Evolutionary conservation across 164 flowering plant genomes (phyloP).

Genomic region (Echeveria elegans): DNA sequence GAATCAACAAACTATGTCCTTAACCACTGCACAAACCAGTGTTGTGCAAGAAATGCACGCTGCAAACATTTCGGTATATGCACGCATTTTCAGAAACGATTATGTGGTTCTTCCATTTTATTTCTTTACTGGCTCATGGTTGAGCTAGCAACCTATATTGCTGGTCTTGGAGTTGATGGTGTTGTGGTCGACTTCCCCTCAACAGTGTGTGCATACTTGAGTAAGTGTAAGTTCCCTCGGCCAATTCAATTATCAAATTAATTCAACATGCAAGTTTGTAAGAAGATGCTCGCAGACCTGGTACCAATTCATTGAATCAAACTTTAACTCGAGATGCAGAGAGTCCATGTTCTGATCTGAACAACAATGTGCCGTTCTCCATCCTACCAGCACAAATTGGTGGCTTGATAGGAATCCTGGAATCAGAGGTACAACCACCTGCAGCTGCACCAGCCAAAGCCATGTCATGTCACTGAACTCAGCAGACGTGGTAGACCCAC

Average conservation of each 20-base stretch:
- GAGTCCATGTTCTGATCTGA: slow-evolving; percentile 39
- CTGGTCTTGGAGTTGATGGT: slow-evolving; percentile 37
- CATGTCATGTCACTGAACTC: too few species aligned
- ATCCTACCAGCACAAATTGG: slow-evolving; percentile 40
- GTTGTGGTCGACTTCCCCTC: slow-evolving; percentile 68
- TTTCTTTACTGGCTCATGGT: slow-evolving; percentile 52
- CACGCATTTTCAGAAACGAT: slow-evolving; percentile 51
- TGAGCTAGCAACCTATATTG: slow-evolving; percentile 42
- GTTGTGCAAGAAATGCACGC: slow-evolving; percentile 44
- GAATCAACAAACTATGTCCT: too few species aligned
- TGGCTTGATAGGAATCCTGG: slow-evolving; percentile 14
- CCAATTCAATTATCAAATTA: too few species aligned
- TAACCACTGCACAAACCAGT: slow-evolving; percentile 27
- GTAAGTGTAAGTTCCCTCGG: too few species aligned
- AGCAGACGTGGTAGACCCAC: slow-evolving; percentile 5
- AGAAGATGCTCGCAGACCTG: too few species aligned
- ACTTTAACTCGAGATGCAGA: slow-evolving; percentile 27
- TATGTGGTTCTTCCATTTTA: slow-evolving; percentile 43
- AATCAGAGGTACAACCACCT: slow-evolving; percentile 30
- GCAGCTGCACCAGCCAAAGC: slow-evolving; percentile 36
- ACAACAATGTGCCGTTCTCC: slow-evolving; percentile 7
- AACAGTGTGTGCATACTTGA: slow-evolving; percentile 54
- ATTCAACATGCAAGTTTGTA: too few species aligned
- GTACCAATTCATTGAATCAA: background rate
- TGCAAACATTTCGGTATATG: slow-evolving; percentile 63